Evolutionary conservation across 768 basidiomycete genomes (phyloP).

Genomic region (Hydnum rufescens): DNA sequence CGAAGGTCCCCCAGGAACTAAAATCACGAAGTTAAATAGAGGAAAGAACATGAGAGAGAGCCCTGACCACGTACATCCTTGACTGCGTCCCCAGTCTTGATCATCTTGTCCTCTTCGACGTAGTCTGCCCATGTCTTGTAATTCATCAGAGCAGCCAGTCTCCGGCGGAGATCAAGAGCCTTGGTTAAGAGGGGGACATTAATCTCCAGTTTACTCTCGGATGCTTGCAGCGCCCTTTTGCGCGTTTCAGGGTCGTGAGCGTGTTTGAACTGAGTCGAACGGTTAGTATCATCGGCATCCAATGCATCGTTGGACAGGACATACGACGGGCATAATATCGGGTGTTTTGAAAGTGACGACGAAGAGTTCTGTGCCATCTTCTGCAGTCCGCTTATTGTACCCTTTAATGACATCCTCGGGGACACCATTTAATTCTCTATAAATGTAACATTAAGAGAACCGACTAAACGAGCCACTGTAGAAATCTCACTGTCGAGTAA

Average conservation of each 20-base stretch:
- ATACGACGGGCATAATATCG: constrained; percentile 58
- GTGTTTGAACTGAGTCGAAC: constrained; percentile 44
- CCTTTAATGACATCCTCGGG: constrained; percentile 63
- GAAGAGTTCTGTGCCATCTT: constrained; percentile 30
- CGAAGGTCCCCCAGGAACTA: constrained; percentile 68
- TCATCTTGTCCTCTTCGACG: constrained; percentile 70
- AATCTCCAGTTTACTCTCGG: constrained; percentile 43
- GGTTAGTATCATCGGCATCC: neutral
- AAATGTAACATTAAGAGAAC: constrained; percentile 26
- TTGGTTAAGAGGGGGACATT: constrained; percentile 55
- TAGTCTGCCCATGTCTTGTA: constrained; percentile 76
- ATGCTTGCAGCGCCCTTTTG: constrained; percentile 39
- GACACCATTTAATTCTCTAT: constrained; percentile 60
- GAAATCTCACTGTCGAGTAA: neutral
- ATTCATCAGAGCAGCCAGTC: constrained; percentile 44
- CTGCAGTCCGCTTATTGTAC: constrained; percentile 45
- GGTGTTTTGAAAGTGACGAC: constrained; percentile 68
- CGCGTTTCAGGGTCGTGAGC: constrained; percentile 54
- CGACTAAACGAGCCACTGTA: neutral
- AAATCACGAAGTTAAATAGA: neutral
- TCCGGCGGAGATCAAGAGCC: constrained; percentile 46
- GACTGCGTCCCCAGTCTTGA: constrained; percentile 46
- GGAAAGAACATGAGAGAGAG: neutral
- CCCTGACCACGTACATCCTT: constrained; percentile 25
- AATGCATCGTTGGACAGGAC: constrained; percentile 12